A percentile compares a stretch with the other conserved stretches of the same genome.
These are phyloP conservation scores for Backusella mclennaniae DNA, from an alignment of 192 early-diverging fungal genomes.

Conservation along the genomic window DNA sequence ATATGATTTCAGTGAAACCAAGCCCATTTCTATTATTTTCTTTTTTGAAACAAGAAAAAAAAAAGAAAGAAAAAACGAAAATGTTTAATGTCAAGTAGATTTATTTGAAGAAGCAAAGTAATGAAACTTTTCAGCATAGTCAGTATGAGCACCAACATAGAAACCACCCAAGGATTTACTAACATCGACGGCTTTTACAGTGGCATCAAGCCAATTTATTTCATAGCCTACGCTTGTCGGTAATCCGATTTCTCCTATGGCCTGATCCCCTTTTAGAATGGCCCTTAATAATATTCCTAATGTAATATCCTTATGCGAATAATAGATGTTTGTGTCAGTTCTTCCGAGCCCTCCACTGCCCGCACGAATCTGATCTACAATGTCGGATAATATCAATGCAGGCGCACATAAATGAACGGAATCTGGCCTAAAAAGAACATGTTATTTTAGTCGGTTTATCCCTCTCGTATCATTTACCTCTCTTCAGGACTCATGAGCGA, in stretches of 20 bases:
- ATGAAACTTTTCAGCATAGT: slow-evolving; percentile 36
- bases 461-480: background rate
- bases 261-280: slow-evolving; percentile 19
- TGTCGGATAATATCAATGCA: slow-evolving; percentile 27
- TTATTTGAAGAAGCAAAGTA: slow-evolving; percentile 13
- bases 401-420: slow-evolving; percentile 37
- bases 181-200: slow-evolving; percentile 17
- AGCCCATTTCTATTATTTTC: background rate
- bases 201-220: slow-evolving; percentile 6
- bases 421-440: slow-evolving; percentile 24
- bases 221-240: background rate
- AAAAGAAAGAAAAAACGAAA: no score
- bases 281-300: slow-evolving; percentile 29
- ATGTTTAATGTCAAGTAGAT: background rate
- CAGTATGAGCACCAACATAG: slow-evolving; percentile 34
- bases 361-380: slow-evolving; percentile 5
- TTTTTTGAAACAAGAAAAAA: background rate
- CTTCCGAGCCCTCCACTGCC: slow-evolving; percentile 18
- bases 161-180: slow-evolving; percentile 28
- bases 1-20: background rate
- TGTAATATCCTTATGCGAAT: slow-evolving; percentile 31
- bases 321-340: slow-evolving; percentile 31
- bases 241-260: slow-evolving; percentile 31
- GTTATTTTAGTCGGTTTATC: background rate
- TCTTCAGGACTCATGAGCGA: slow-evolving; percentile 15